Evolutionary conservation across 1,139 yeast genomes (phyloP).

Genomic region (Taphrina deformans): DNA sequence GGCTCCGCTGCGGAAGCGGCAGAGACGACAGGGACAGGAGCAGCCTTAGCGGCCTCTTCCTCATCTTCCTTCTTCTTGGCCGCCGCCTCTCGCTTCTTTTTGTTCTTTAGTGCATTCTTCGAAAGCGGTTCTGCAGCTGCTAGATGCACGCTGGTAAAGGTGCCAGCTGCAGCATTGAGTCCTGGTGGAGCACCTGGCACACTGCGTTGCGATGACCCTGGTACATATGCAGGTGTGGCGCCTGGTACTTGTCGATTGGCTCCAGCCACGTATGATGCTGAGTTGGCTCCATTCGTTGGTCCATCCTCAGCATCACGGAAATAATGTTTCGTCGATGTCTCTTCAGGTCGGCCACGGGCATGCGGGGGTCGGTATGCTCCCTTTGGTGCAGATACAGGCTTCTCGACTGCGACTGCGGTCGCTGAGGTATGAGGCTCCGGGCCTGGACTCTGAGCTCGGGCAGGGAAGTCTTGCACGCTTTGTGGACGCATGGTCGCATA

Average conservation of each 20-base stretch:
- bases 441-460: constrained; percentile 56
- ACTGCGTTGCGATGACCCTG: constrained; percentile 46
- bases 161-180: constrained; percentile 37
- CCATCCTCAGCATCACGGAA: constrained; percentile 27
- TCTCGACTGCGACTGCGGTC: constrained; percentile 51
- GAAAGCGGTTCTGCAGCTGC: constrained; percentile 45
- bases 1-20: not conserved
- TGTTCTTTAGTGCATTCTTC: constrained; percentile 69
- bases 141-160: constrained; percentile 46
- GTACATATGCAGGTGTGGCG: constrained; percentile 41
- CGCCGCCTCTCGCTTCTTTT: constrained; percentile 75
- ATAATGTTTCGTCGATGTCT: constrained; percentile 15
- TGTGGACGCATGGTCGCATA: constrained; percentile 77
- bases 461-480: constrained; percentile 58
- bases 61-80: constrained; percentile 47
- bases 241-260: constrained; percentile 45
- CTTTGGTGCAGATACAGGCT: constrained; percentile 50
- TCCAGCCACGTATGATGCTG: constrained; percentile 38
- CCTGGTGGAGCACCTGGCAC: constrained; percentile 38
- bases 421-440: constrained; percentile 67
- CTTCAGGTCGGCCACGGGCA: constrained; percentile 57
- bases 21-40: constrained; percentile 35
- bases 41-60: constrained; percentile 38
- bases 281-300: constrained; percentile 29
- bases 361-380: constrained; percentile 98